phyloP scores from a whole-genome alignment of 2,329 filamentous ascomycete genomes.

The Pseudovirgaria hyperparasitica region DNA sequence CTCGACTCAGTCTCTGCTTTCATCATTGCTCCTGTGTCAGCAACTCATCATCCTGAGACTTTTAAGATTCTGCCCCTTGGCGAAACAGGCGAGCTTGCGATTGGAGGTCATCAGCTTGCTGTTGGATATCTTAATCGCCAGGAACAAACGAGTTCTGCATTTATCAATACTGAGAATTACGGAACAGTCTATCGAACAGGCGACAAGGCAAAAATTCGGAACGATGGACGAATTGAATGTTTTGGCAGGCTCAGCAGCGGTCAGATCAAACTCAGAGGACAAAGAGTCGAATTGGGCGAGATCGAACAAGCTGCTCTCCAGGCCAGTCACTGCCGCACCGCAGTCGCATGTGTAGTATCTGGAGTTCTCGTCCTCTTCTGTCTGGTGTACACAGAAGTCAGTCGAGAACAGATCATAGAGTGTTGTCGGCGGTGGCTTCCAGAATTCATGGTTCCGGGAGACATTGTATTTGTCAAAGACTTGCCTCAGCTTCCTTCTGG shows the following conservation, averaged over 20 bases:
- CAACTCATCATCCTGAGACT: slow-evolving; percentile 6
- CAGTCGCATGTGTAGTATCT: slow-evolving; percentile 53
- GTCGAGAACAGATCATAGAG: slow-evolving; percentile 34
- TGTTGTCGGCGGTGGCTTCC: slow-evolving; percentile 67
- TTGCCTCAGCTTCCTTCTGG: slow-evolving; percentile 72
- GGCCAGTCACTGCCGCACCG: slow-evolving; percentile 40
- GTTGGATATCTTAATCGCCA: slow-evolving; percentile 69
- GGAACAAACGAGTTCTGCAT: slow-evolving; percentile 59
- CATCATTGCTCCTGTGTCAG: slow-evolving; percentile 40
- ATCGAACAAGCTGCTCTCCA: slow-evolving; percentile 23
- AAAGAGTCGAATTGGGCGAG: slow-evolving; percentile 66
- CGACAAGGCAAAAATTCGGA: slow-evolving; percentile 60
- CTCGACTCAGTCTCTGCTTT: slow-evolving; percentile 73
- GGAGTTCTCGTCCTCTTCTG: slow-evolving; percentile 66
- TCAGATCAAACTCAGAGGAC: slow-evolving; percentile 78
- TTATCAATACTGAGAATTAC: slow-evolving; percentile 50
- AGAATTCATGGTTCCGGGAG: slow-evolving; percentile 68
- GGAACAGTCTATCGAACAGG: slow-evolving; percentile 73
- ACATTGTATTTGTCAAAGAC: slow-evolving; percentile 49
- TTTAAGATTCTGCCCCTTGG: slow-evolving; percentile 48
- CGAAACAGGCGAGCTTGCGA: slow-evolving; percentile 63
- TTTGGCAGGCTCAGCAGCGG: slow-evolving; percentile 66
- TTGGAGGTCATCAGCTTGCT: slow-evolving; percentile 72
- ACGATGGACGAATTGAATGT: slow-evolving; percentile 65
- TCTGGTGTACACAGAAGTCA: slow-evolving; percentile 36